phyloP scores from a whole-genome alignment of 1,139 yeast species.

The Lodderomyces beijingensis region DNA sequence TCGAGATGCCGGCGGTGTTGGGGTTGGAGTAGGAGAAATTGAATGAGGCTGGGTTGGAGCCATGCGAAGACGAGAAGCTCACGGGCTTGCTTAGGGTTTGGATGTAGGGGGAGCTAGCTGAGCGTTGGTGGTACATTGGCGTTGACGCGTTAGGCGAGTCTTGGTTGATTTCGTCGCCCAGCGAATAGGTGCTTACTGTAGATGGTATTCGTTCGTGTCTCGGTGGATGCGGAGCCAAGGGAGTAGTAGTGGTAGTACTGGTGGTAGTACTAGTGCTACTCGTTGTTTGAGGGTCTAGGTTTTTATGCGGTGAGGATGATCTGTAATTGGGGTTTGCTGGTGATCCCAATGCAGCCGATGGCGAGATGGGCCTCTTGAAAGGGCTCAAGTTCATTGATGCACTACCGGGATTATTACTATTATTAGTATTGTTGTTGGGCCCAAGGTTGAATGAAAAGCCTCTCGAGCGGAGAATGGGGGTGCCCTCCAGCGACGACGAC shows the following conservation, averaged over 20 bases:
- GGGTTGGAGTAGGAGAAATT: constrained; percentile 43
- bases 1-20: constrained; percentile 53
- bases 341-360: constrained; percentile 11
- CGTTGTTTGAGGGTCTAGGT: constrained; percentile 22
- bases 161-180: constrained; percentile 30
- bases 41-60: not conserved
- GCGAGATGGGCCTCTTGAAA: constrained; percentile 18
- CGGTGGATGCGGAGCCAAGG: constrained; percentile 9
- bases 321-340: constrained; percentile 12
- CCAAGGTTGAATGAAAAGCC: constrained; percentile 30
- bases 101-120: constrained; percentile 7
- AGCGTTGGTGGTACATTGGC: constrained; percentile 6
- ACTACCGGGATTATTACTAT: constrained; percentile 1
- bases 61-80: not conserved
- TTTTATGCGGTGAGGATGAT: constrained; percentile 27
- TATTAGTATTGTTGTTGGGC: constrained; percentile 1
- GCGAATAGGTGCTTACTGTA: constrained; percentile 30
- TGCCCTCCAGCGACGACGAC: constrained; percentile 38
- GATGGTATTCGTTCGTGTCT: constrained; percentile 32
- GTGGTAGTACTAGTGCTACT: not conserved
- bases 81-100: constrained; percentile 5
- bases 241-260: too few relatives aligned
- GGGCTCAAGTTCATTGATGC: constrained; percentile 4
- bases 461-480: constrained; percentile 32
- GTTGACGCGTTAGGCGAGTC: constrained; percentile 4